Evolutionary conservation across 2,329 filamentous ascomycete genomes (phyloP), one percentile per base, ranked within the genome.

Genomic region (Penicillium verrucosum): DNA sequence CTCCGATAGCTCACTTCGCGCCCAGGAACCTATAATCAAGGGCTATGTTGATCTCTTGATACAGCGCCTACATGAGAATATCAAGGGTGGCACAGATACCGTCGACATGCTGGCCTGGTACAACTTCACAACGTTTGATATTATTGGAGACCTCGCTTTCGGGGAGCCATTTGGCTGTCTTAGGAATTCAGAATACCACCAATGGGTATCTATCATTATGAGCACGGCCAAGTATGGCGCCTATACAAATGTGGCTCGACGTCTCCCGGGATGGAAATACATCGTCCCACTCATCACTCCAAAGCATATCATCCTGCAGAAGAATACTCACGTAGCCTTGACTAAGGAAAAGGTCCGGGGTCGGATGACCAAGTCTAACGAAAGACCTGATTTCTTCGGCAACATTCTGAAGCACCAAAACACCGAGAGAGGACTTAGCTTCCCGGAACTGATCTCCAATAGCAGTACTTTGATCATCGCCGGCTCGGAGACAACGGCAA

Each of bases 401-500:
- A 60, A 62, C 41, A 62, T 63, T 12, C 23, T 65, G 4, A 62
- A 58, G 14, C 43, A 62, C 10, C 51, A 62, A 7, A 47, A 54
- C 11, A 58, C 59, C 3, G 59, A 58, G 18, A 65, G 54, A 23
- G 59, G 52, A 3, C 56, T 64, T 30, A 62, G 49, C 23, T 3
- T 58, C 65, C 42, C 32, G 0, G 63, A 65, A 30, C 64, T 78
- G 18, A 46, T 72, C 1, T 75, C 77, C 0, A 64, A 62, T 43
- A 46, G 18, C 2, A 59, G 42, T 27, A 42, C 44, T 0, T 40
- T 64, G n/a, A 64, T 64, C 29, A 42, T 41, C 54, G 68, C 37
- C 41, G 79, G 79, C 0, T 74, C 70, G 1, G 78, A 81, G 53
- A 81, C 80, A 0, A 81, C 78, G 0, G 78, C 79, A 0, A 80